Conservation (phyloP, 2,329 filamentous ascomycete genomes). For the Beauveria bassiana region DNA sequence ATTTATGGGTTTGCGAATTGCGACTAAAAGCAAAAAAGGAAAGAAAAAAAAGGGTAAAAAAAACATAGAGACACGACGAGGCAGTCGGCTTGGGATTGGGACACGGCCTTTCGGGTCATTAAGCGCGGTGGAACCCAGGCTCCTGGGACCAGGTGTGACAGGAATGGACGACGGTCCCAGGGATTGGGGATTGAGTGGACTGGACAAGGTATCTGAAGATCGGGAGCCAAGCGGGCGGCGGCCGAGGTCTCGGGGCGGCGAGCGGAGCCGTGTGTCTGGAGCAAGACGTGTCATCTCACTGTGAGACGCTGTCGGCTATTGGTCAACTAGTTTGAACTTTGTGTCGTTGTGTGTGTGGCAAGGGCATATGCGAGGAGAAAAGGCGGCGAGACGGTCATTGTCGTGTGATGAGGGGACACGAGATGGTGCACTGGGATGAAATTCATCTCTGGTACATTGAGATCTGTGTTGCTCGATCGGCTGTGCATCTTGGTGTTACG, state of each 20-base stretch:
- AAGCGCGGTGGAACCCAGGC: constrained; percentile 10
- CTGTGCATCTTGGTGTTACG: neutral
- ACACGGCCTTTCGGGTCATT: constrained; percentile 10
- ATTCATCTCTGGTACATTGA: neutral
- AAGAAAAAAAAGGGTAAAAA: neutral
- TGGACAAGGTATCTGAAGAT: constrained; percentile 12
- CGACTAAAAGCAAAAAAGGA: constrained; percentile 7
- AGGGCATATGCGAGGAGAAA: neutral
- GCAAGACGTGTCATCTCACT: constrained; percentile 30
- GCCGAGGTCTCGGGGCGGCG: constrained; percentile 9
- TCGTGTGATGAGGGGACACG: neutral
- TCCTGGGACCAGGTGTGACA: constrained; percentile 10
- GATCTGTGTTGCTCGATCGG: constrained; percentile 4
- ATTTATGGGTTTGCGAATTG: constrained; percentile 26
- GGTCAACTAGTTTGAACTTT: neutral
- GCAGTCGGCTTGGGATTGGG: constrained; percentile 1
- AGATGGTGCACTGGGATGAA: neutral
- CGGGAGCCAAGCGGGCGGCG: constrained; percentile 9
- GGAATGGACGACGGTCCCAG: constrained; percentile 15
- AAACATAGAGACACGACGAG: constrained; percentile 11
- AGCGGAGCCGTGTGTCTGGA: constrained; percentile 13
- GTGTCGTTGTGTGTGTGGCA: neutral
- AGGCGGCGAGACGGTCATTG: neutral
- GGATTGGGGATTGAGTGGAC: constrained; percentile 15
- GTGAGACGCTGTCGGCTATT: constrained; percentile 19